Evolutionary conservation across 768 basidiomycete genomes (phyloP), one percentile per base, ranked within the genome.

Genomic region (Baorangia bicolor): DNA sequence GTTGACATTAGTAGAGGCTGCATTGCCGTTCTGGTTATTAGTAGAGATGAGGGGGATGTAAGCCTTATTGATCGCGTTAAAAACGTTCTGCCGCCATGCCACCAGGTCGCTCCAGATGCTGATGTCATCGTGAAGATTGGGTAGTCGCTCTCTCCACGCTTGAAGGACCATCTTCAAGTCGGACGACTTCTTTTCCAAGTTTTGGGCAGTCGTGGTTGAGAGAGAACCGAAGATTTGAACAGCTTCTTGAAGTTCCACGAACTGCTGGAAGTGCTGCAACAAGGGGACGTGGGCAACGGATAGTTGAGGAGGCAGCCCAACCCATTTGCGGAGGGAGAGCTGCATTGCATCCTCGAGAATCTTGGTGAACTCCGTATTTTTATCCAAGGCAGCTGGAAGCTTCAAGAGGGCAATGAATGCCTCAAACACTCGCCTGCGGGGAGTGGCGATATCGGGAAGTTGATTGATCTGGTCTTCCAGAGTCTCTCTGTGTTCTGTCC

Each of bases 91-190:
- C 52, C 97, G 78, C 97, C 97, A 99, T 16, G 95, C 94, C 4
- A 99, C 93, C n/a, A 99, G 81, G 72, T 99, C 97, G 59, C 91
- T 94, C 97, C 97, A 99, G 58, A 98, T 90, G 60, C 89, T 93
- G 73, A 99, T 98, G 68, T 99, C 97, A 68, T 99, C 97, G 70
- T 92, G 91, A 41, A 89, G 80, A 72, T 98, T 96, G 3, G 97
- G 97, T 13, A 99, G 80, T 31, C 97, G 86, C 68, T 98, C 97
- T 53, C 97, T 83, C 97, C 97, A 98, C 0, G 94, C 93, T 64
- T 94, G 91, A 45, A 99, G 85, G 50, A 98, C 92, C 81, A 91
- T 88, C 75, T 98, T 99, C 60, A 98, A 79, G 68, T 99, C 97
- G 2, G 87, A 87, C 0, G 95, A 96, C 63, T 95, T 92, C 75